A percentile compares a stretch with the other conserved stretches of the same genome.
Conservation (phyloP, 2,329 filamentous ascomycete genomes). For the Pseudocercospora eumusae region DNA sequence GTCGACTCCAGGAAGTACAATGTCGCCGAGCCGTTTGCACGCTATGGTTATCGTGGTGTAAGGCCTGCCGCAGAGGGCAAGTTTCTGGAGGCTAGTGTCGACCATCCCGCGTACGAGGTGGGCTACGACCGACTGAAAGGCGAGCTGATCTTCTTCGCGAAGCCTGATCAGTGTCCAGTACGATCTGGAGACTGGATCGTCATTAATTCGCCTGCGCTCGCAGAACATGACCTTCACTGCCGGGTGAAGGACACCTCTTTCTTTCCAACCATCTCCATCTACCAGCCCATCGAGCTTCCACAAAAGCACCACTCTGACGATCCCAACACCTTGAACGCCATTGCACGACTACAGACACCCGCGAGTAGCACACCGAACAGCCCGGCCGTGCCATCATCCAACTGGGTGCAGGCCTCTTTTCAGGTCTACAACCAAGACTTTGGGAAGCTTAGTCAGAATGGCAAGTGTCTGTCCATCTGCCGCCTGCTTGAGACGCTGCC, state of each 20-base stretch:
- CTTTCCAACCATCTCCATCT: constrained; percentile 48
- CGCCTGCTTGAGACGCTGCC: constrained; percentile 62
- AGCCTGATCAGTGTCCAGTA: constrained; percentile 40
- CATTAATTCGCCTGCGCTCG: constrained; percentile 23
- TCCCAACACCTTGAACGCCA: neutral
- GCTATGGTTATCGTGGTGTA: constrained; percentile 3
- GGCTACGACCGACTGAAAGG: constrained; percentile 41
- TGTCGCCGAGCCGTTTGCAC: constrained; percentile 1
- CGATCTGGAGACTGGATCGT: constrained; percentile 55
- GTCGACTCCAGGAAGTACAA: constrained; percentile 25
- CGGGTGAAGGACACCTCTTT: constrained; percentile 50
- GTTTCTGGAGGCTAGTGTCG: neutral
- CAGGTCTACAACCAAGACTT: constrained; percentile 59
- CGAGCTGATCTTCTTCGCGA: constrained; percentile 47
- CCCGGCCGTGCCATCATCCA: constrained; percentile 24
- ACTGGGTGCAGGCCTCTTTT: constrained; percentile 42
- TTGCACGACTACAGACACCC: constrained; percentile 19
- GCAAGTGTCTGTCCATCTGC: constrained; percentile 56
- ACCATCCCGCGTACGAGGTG: constrained; percentile 27
- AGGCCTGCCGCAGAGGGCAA: neutral
- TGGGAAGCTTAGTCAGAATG: constrained; percentile 51
- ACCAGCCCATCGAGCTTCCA: constrained; percentile 28
- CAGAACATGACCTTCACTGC: constrained; percentile 48
- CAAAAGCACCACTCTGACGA: constrained; percentile 7
- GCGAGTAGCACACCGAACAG: constrained; percentile 16